Evolutionary conservation across 441 rosid genomes (phyloP), one percentile per base, ranked within the genome.

Genomic region (Pelargonium fulgidum): DNA sequence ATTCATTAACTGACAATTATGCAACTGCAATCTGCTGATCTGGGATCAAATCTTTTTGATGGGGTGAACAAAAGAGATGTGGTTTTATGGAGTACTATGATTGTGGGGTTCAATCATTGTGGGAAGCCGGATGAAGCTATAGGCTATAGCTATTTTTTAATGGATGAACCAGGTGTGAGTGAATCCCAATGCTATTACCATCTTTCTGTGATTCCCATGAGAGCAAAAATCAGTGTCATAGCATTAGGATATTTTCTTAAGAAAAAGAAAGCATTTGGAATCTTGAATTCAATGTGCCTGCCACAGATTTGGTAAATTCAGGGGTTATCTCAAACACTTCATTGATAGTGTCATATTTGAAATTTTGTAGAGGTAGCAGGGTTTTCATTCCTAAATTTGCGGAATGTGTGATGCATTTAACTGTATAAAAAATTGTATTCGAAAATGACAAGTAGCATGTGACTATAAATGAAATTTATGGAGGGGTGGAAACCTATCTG

Each of bases 1-100:
- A n/a, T 68, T 81, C 89, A 72, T 81, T 91, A 68, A 77, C 84
- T 52, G 91, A 91, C 77, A 82, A 89, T 19, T 91, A 89, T 73
- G 78, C 83, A 29, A 76, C 69, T 87, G 87, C 68, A 29, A 66
- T 71, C 82, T 65, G 64, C 76, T 74, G 74, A 85, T 58, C 58
- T 65, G 47, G 84, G 86, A 16, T 67, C 70, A 79, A 80, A 67
- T 14, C 75, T 81, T 52, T 62, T 87, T 68, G 73, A 61, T 65
- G 62, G 68, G 22, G 59, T 81, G 76, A 17, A 36, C 4, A 70
- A n/a, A 68, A 82, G 70, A 62, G 87, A 81, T 75, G 82, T 76
- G 11, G 87, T 85, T 19, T 77, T 84, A 24, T 85, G 92, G 83
- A 84, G 87, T 78, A 73, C 80, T 7, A 81, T 87, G 85, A 84